Evolutionary conservation across 768 basidiomycete species (phyloP).

Genomic region (Glaciozyma antarctica): DNA sequence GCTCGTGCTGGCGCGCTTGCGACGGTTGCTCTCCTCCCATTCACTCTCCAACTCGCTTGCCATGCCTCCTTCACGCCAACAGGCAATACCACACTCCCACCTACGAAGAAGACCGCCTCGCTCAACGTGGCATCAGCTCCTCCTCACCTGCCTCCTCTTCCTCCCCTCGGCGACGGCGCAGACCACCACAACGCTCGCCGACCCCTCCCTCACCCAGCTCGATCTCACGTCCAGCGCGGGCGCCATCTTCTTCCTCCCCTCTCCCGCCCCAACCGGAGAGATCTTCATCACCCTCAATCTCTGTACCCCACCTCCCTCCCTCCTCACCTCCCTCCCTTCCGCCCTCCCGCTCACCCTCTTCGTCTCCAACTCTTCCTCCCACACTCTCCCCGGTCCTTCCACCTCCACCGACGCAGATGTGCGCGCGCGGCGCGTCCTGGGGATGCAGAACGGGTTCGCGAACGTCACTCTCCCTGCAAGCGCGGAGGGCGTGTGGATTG

Average conservation of each 20-base stretch:
- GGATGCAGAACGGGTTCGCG: constrained; percentile 10
- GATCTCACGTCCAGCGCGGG: not conserved
- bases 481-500: constrained; percentile 17
- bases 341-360: constrained; percentile 12
- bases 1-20: too few species aligned
- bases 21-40: too few species aligned
- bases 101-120: too few species aligned
- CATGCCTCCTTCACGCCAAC: too few species aligned
- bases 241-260: not conserved
- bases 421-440: not conserved
- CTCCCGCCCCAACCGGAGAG: not conserved
- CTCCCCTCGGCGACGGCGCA: not conserved
- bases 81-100: too few species aligned
- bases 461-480: constrained; percentile 4
- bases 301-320: constrained; percentile 7
- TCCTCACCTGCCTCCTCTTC: too few species aligned
- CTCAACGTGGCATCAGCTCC: too few species aligned
- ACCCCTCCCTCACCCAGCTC: not conserved
- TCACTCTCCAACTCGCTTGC: too few species aligned
- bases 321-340: constrained; percentile 2
- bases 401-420: not conserved
- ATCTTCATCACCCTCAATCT: constrained; percentile 19
- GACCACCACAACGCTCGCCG: not conserved
- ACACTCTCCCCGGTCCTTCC: not conserved
- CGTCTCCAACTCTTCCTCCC: constrained; percentile 8